Percentiles rank a stretch among this genome's conserved stretches.
Conservation (phyloP, 345 rosid species). For the Eutrema heterophyllum region DNA sequence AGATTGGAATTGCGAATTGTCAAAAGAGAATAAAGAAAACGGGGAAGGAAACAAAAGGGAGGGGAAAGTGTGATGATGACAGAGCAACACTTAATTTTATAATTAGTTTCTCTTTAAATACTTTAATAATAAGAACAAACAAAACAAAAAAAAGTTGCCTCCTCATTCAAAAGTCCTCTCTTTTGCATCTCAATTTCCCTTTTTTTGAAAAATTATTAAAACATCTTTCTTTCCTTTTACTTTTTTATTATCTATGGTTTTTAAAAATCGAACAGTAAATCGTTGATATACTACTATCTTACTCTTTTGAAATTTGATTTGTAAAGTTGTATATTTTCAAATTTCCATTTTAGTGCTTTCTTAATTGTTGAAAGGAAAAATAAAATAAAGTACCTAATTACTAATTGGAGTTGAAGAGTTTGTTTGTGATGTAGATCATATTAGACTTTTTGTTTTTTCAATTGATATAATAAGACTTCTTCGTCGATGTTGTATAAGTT, state of each 20-base stretch:
- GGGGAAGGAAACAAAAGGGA: slow-evolving; percentile 27
- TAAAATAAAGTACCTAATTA: background rate
- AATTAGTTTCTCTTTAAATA: background rate
- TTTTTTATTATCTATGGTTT: slow-evolving; percentile 15
- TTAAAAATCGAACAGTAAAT: background rate
- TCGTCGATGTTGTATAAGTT: background rate
- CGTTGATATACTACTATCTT: background rate
- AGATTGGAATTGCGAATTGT: slow-evolving; percentile 13
- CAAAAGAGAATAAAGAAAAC: slow-evolving; percentile 28
- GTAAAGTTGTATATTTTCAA: background rate
- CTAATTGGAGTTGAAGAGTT: background rate
- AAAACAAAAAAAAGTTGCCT: slow-evolving; percentile 24
- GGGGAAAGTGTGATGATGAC: slow-evolving; percentile 33
- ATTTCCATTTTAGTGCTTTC: background rate
- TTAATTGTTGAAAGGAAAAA: background rate
- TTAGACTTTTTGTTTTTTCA: background rate
- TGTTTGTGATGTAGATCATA: background rate
- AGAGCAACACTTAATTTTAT: slow-evolving; percentile 20
- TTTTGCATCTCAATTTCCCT: slow-evolving; percentile 8
- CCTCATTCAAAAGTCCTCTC: slow-evolving; percentile 30
- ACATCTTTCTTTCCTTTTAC: slow-evolving; percentile 27
- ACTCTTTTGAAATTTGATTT: background rate
- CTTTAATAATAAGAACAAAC: slow-evolving; percentile 15
- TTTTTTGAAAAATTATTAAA: too few relatives aligned
- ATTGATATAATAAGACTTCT: background rate